These are phyloP conservation scores for Collariella sp. DNA, from an alignment of 495 filamentous ascomycete species.

Conservation along the genomic window DNA sequence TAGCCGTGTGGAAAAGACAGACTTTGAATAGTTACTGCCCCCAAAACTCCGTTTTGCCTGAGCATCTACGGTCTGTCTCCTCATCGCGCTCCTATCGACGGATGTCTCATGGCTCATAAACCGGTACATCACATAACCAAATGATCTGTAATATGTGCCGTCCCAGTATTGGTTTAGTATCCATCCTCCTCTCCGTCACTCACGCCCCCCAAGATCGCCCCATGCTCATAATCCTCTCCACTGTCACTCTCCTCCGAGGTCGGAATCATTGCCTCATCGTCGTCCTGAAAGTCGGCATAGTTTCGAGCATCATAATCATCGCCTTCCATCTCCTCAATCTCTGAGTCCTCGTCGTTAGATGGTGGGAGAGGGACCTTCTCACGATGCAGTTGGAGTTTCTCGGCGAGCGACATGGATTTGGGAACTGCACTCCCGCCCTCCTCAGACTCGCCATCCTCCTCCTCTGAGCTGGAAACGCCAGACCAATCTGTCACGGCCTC, in stretches of 20 bases:
- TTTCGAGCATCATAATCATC: conserved; percentile 16
- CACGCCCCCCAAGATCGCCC: neutral
- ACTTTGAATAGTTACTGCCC: no score
- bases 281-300: conserved; percentile 17
- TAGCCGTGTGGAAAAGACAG: no score
- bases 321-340: conserved; percentile 4
- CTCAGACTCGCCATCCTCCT: neutral
- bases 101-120: no score
- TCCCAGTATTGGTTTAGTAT: neutral
- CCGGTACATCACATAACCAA: no score
- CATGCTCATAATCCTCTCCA: neutral
- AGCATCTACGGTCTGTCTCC: no score
- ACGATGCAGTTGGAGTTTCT: conserved; percentile 14
- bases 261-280: conserved; percentile 14
- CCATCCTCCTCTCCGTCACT: neutral
- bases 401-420: conserved; percentile 8
- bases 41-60: no score
- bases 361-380: neutral
- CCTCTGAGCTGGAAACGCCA: neutral
- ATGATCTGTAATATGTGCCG: no score
- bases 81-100: no score
- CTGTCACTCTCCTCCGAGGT: neutral
- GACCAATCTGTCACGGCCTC: neutral
- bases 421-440: neutral
- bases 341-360: conserved; percentile 4